Evolutionary conservation across 140 eudicot genomes (phyloP), one percentile per base, ranked within the genome.

Genomic region (Senecio squalidus): DNA sequence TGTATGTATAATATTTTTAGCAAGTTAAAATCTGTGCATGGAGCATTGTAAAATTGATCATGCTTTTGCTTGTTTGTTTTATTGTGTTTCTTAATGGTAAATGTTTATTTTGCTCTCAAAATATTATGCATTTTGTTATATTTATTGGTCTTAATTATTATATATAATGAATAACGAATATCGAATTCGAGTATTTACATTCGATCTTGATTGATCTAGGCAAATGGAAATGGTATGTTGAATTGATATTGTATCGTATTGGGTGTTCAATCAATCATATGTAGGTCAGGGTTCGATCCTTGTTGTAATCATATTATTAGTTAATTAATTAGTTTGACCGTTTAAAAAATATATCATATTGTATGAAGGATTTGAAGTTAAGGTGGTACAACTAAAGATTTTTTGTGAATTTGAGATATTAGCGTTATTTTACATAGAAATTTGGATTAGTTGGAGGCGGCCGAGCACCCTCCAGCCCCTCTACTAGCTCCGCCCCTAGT

Each of bases 21-120:
- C 43, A 36, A 59, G 21, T 60, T 70, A 13, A 40, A n/a, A 50
- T 61, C 52, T 70, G 76, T 63, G 70, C n/a, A 70, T 63, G 18
- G 67, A 61, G 58, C 55, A 47, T 69, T 69, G 68, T 69, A 59
- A 58, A 49, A 68, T 33, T 58, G 60, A 49, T 49, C 45, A 28
- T 58, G 67, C 60, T 59, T 69, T 59, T 49, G 62, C 46, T 68
- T 68, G 14, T 68, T 57, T 68, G 18, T 30, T 68, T 44, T 46
- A 55, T 56, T n/a, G 41, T 46, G 55, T 29, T 10, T 44, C 9
- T 22, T 2, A 23, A 54, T 55, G 44, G 43, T 28, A 41, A 66
- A 22, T 41, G 56, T 55, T 54, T 43, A 55, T 55, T 55, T 38
- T 49, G 38, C 60, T 34, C 49, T 14, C 3, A 21, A 57, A 57